Evolutionary conservation across 768 basidiomycete genomes (phyloP), one percentile per base, ranked within the genome.

Genomic region (Panus rudis): DNA sequence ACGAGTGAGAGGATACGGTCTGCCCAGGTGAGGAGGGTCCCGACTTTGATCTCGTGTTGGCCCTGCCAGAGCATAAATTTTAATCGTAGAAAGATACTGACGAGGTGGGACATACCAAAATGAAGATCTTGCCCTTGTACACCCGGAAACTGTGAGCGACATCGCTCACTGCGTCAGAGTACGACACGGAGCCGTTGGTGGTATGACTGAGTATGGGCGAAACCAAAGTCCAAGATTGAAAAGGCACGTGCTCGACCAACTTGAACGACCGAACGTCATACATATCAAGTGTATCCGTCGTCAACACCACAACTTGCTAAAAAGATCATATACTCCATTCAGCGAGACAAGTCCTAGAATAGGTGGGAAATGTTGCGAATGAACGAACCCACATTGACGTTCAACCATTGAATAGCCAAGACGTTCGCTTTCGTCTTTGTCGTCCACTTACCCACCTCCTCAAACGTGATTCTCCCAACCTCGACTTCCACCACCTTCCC

Each of bases 1-100:
- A 98, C 92, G 35, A 83, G 76, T 1, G 78, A 71, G 33, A 99
- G 68, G 19, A 98, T 82, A 33, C 84, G 80, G 60, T 99, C 96
- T 4, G 94, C 91, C 96, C 96, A 99, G 1, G 91, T 90, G 23
- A 92, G 68, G 17, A 98, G 69, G 2, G 85, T 88, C 21, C 92
- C 96, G 3, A 86, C 91, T 57, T 76, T 72, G 1, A 97, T 49
- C 37, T 76, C 76, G 43, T 80, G 69, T 40, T 72, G 71, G 37
- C 77, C 75, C 90, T 87, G 51, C 23, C n/a, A 48, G 37, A 42
- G 34, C 13, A 34, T 51, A 33, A 50, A 35, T 11, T 11, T 41
- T 19, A 13, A 24, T 20, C 13, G 16, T 25, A 43, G 30, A 47
- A 24, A 28, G 22, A 23, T 22, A 19, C 14, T 32, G 24, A 30